phyloP scores from a whole-genome alignment of 805 yeast species.

The Wickerhamomyces mucosus region DNA sequence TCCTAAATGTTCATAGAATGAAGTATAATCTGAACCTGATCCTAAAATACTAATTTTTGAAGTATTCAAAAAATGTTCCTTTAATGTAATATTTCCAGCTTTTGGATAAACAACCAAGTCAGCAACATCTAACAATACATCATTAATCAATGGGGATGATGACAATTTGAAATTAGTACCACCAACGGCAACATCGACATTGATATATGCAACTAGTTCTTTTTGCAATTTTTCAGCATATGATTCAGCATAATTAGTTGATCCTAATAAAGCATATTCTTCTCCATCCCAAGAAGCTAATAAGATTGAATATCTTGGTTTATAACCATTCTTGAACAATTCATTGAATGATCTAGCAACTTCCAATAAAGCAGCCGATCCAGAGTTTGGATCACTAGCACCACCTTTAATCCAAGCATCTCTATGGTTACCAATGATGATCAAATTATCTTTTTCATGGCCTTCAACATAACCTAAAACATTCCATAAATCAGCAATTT shows the following conservation, averaged over 20 bases:
- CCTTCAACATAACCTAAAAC: constrained; percentile 58
- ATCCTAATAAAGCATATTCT: constrained; percentile 66
- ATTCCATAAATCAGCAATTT: constrained; percentile 51
- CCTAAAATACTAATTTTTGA: constrained; percentile 41
- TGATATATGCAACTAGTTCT: constrained; percentile 57
- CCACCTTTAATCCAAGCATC: constrained; percentile 79
- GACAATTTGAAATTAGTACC: constrained; percentile 42
- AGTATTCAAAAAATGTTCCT: constrained; percentile 20
- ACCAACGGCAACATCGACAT: constrained; percentile 54
- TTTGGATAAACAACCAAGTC: constrained; percentile 37
- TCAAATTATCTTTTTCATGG: constrained; percentile 38
- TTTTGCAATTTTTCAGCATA: constrained; percentile 35
- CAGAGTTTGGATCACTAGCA: constrained; percentile 74
- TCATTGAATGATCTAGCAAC: constrained; percentile 50
- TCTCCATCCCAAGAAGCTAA: constrained; percentile 83
- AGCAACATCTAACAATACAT: constrained; percentile 35
- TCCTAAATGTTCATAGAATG: constrained; percentile 49
- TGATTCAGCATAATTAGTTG: constrained; percentile 71
- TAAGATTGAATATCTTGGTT: constrained; percentile 53
- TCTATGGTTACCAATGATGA: constrained; percentile 66
- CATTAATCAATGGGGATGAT: constrained; percentile 51
- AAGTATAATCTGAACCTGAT: constrained; percentile 64
- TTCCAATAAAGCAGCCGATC: constrained; percentile 57
- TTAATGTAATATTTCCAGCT: constrained; percentile 11
- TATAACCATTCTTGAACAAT: constrained; percentile 47